Evolutionary conservation across 2,329 filamentous ascomycete genomes (phyloP), one percentile per base, ranked within the genome.

Genomic region (Fusarium sp.): DNA sequence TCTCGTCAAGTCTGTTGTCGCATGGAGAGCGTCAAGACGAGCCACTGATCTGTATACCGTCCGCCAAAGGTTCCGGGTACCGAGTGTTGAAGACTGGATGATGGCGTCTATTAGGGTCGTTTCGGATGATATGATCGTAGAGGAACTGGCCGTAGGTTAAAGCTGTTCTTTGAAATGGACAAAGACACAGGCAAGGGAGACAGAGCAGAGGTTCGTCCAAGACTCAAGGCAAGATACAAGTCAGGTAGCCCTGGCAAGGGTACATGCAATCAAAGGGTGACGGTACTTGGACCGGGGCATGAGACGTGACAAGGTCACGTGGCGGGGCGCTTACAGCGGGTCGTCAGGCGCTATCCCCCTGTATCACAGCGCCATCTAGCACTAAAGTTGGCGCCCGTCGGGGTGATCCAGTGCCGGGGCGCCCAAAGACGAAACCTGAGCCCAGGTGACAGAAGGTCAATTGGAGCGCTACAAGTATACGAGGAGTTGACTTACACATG

Each of bases 1-100:
- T 70, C 59, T 75, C 64, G 70, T 68, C 67, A 64, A 71, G 65
- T 66, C 70, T 76, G 75, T 76, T 70, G 77, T 77, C 75, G 76
- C 77, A 78, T 78, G 71, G 66, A 70, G 59, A 61, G 70, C 53
- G 48, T 71, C 61, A 72, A 70, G 67, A 74, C 71, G 58, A 62
- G 69, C 65, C 70, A 63, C 55, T 73, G 71, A 60, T 71, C 58
- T 65, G 59, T 58, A 72, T 69, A 55, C 56, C 62, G 62, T 63
- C 51, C 53, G 63, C 74, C 72, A 71, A 66, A 70, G 69, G 62
- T 64, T 60, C 71, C 64, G 67, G 63, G 68, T 65, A 62, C 59
- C 55, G 54, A 64, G 58, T 30, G 27, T 48, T 66, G 27, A 50
- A n/a, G n/a, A 37, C 17, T 10, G 56, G 58, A 35, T 41, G 52